phyloP scores from a whole-genome alignment of 805 yeast genomes.

The Kazachstania kunashirensis region DNA sequence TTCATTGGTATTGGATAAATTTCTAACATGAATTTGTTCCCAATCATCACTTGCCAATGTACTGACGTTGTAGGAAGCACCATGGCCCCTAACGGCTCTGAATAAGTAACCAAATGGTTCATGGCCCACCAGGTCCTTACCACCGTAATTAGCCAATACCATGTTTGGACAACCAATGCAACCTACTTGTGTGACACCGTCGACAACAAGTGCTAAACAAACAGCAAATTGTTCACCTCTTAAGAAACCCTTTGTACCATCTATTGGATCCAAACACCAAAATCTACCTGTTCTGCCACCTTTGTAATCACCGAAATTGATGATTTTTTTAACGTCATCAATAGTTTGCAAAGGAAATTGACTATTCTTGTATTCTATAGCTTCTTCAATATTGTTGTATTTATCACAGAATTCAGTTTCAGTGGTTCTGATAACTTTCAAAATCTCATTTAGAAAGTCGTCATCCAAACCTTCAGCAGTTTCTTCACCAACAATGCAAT shows the following conservation, averaged over 20 bases:
- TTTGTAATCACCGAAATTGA: constrained; percentile 68
- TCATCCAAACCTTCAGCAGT: constrained; percentile 60
- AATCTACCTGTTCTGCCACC: constrained; percentile 78
- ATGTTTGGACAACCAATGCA: constrained; percentile 96
- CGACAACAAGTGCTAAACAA: constrained; percentile 79
- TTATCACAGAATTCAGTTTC: constrained; percentile 36
- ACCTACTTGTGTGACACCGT: constrained; percentile 79
- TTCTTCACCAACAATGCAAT: constrained; percentile 91
- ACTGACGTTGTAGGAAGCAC: constrained; percentile 28
- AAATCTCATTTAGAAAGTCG: constrained; percentile 41
- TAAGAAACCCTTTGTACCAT: constrained; percentile 93
- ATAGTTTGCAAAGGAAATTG: constrained; percentile 32
- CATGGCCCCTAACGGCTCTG: constrained; percentile 25
- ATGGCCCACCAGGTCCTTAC: constrained; percentile 32
- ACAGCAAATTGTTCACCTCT: constrained; percentile 97
- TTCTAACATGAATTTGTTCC: constrained; percentile 50
- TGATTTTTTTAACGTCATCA: constrained; percentile 47
- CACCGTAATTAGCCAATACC: constrained; percentile 29
- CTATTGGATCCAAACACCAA: constrained; percentile 98
- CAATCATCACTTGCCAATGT: constrained; percentile 23
- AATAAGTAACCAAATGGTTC: constrained; percentile 26
- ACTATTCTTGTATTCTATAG: constrained; percentile 9
- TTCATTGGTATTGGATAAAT: constrained; percentile 14
- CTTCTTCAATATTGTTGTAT: constrained; percentile 14
- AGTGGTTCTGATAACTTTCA: constrained; percentile 46